phyloP scores from a whole-genome alignment of 2,329 filamentous ascomycete species.

The Hypoxylon sp. region DNA sequence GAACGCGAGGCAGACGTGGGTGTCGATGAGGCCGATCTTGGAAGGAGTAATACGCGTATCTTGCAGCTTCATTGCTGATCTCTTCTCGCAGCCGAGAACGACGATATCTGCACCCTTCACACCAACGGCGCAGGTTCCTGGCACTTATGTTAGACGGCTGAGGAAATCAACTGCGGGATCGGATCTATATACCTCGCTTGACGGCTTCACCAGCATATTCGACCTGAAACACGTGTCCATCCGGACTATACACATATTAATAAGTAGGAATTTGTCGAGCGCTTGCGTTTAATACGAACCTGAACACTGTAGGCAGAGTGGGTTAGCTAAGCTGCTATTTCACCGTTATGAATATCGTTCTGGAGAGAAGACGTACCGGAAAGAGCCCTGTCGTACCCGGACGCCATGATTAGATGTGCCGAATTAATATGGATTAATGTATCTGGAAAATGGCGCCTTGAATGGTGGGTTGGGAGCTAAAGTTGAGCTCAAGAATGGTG shows the following conservation, averaged over 20 bases:
- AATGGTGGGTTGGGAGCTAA: conserved; percentile 27
- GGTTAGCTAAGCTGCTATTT: conserved; percentile 60
- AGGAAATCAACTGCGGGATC: conserved; percentile 5
- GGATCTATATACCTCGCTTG: conserved; percentile 81
- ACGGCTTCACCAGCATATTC: conserved; percentile 99
- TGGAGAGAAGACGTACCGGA: conserved; percentile 78
- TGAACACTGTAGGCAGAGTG: conserved; percentile 77
- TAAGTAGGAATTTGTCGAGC: conserved; percentile 35
- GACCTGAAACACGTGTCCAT: conserved; percentile 99
- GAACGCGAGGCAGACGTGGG: conserved; percentile 96
- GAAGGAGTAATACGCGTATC: conserved; percentile 99
- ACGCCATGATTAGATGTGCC: conserved; percentile 73
- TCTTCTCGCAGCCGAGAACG: conserved; percentile 97
- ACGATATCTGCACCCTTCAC: conserved; percentile 97
- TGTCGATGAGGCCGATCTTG: conserved; percentile 97
- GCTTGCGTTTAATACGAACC: conserved; percentile 64
- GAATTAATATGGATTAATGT: conserved; percentile 19
- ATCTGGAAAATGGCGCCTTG: conserved; percentile 28
- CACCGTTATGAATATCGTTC: conserved; percentile 53
- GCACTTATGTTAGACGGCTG: conserved; percentile 32
- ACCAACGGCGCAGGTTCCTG: conserved; percentile 96
- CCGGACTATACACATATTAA: conserved; percentile 81
- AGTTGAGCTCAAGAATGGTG: conserved; percentile 21
- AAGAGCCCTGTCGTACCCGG: conserved; percentile 98
- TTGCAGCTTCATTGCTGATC: conserved; percentile 99